Evolutionary conservation across 2,329 filamentous ascomycete genomes (phyloP), one percentile per base, ranked within the genome.

Genomic region (Aspergillus calidoustus): DNA sequence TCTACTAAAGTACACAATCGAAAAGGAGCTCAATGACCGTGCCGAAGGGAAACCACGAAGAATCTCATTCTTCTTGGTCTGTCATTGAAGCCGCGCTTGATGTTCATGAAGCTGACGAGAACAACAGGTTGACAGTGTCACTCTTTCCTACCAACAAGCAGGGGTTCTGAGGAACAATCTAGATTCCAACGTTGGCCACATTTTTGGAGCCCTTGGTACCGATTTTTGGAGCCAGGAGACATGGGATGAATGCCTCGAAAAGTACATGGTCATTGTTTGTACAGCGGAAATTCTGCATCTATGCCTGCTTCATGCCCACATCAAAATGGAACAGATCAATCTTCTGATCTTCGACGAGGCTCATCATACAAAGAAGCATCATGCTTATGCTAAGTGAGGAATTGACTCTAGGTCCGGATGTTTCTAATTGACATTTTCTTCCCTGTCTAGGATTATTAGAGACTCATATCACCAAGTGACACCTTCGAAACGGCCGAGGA

Each of bases 271-370:
- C 30, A 86, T 98, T 65, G 92, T 98, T 6, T 97, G 93, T 78
- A 98, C 95, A 0, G 93, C 93, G 0, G 93, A 95, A 69, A 90
- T 98, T 3, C 82, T 98, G 4, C 84, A 90, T 41, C 87, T 91
- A 64, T 92, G 90, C 68, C 84, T 99, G 2, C 85, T 89, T 65
- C 90, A 90, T 69, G 89, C 90, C 0, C 96, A 92, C 76, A 85
- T 97, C 62, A 85, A 77, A 9, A 97, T 99, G 80, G 81, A 86
- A 19, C 87, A 91, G 68, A 92, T 98, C 75, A 98, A 94, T 71
- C 84, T 99, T 1, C 82, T 99, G 43, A 88, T 98, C 62, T 97
- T 99, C 67, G 95, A 99, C 71, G 95, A 99, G 77, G 95, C 93
- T 6, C 95, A 99, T 71, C 95, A 98, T 72, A 88, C 94, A 0